Evolutionary conservation across 2,329 filamentous ascomycete species (phyloP), one percentile per base, ranked within the genome.

Genomic region (Trichoderma sp.): DNA sequence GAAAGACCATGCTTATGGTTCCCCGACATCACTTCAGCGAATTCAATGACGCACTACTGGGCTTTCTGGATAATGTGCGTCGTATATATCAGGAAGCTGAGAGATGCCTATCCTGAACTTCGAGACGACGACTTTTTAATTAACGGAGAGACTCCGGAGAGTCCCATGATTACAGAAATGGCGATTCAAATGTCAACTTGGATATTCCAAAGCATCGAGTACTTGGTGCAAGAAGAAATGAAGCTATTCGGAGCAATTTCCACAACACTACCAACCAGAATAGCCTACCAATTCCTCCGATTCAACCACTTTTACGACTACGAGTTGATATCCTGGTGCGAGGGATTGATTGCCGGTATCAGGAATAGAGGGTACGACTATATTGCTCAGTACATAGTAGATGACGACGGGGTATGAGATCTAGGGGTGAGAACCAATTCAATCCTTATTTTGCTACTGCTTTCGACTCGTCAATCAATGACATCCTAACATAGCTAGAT

Each of bases 191-290:
- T 79, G 1, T 75, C 75, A 1, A 68, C 61, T 0, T 75, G 73
- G 68, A 78, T 79, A 16, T 77, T 76, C 51, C 71, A 74, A 30
- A 80, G 79, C 51, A 77, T 79, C 54, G 75, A 77, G 7, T 82
- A 81, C 68, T 67, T 81, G 8, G 70, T 80, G 18, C 77, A 77
- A 67, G 78, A 80, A 21, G 75, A 79, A 24, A 79, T 82, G 77
- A 79, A 76, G 21, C 70, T 82, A 0, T 82, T 77, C 66, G 81
- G 81, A 0, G 76, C 77, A 4, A 77, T 78, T 0, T 81, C 81
- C 0, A 72, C 77, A 0, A 63, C 74, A 0, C 75, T 81, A 6
- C 79, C 80, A 0, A 66, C 79, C 1, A 71, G 71, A 10, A 63
- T 71, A 0, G 71, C 74, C 1, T 72, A 71, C 16, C 68, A 72